These are phyloP conservation scores for Circinella umbellata DNA, from an alignment of 371 early-diverging fungal species.

Conservation along the genomic window DNA sequence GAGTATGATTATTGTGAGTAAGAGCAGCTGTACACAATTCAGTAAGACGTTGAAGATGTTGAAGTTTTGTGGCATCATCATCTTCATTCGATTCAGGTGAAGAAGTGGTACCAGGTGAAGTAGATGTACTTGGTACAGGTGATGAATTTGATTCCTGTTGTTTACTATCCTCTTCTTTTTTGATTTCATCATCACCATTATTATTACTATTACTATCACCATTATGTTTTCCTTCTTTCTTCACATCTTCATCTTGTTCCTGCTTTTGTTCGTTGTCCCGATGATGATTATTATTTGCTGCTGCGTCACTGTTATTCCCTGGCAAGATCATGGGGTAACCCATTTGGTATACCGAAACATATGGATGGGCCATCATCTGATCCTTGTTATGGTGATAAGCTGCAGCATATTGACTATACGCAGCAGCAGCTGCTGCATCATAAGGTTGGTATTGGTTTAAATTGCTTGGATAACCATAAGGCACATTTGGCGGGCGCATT, in stretches of 20 bases:
- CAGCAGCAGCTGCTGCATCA: conserved; percentile 35
- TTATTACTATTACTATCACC: conserved; percentile 27
- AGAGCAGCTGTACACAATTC: conserved; percentile 28
- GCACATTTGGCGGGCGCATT: conserved; percentile 22
- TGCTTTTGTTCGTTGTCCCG: conserved; percentile 17
- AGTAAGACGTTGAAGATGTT: conserved; percentile 21
- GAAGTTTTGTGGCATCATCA: conserved; percentile 20
- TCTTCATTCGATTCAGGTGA: conserved; percentile 43
- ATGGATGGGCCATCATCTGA: conserved; percentile 45
- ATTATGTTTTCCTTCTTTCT: background rate
- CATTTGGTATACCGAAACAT: conserved; percentile 49
- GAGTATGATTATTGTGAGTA: background rate
- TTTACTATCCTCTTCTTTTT: conserved; percentile 15
- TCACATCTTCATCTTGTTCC: conserved; percentile 17
- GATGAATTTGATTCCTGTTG: conserved; percentile 29
- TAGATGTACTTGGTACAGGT: conserved; percentile 50
- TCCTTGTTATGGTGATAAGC: conserved; percentile 38
- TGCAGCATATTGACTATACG: conserved; percentile 40
- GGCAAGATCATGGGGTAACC: conserved; percentile 46
- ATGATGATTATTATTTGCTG: conserved; percentile 27
- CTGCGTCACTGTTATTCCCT: conserved; percentile 19
- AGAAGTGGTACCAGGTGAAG: conserved; percentile 39
- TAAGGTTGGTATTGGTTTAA: conserved; percentile 51
- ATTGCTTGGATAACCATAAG: conserved; percentile 50
- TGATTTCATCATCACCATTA: conserved; percentile 3